Conservation (phyloP, 2,329 filamentous ascomycete genomes). For the Podosphaera leucotricha region DNA sequence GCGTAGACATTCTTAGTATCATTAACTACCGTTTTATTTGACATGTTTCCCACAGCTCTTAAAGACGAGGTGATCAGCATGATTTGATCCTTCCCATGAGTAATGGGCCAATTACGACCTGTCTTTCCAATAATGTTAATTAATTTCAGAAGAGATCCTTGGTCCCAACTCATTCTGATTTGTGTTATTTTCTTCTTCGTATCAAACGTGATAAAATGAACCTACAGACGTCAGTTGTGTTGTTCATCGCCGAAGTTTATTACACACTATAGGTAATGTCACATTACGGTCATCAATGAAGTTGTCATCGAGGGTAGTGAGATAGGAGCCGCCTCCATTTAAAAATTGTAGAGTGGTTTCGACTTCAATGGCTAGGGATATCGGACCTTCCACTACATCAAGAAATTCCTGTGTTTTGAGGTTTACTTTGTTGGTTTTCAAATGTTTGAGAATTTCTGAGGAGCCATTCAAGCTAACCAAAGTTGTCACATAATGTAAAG, state of each 20-base stretch:
- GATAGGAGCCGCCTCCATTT: constrained; percentile 59
- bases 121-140: constrained; percentile 80
- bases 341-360: constrained; percentile 68
- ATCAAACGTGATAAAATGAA: constrained; percentile 76
- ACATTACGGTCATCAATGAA: constrained; percentile 68
- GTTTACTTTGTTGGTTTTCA: constrained; percentile 49
- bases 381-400: constrained; percentile 44
- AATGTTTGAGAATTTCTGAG: constrained; percentile 61
- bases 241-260: not conserved
- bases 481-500: constrained; percentile 75
- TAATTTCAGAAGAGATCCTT: constrained; percentile 76
- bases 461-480: constrained; percentile 49
- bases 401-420: constrained; percentile 65
- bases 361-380: constrained; percentile 51
- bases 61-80: constrained; percentile 45
- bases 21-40: constrained; percentile 14
- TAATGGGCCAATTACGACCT: constrained; percentile 86
- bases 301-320: constrained; percentile 82
- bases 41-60: constrained; percentile 22
- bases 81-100: constrained; percentile 63
- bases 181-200: constrained; percentile 54
- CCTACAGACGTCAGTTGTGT: constrained; percentile 23
- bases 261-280: constrained; percentile 55
- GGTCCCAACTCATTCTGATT: constrained; percentile 86
- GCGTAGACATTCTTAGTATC: no score